Base-by-base conservation (phyloP, 2,329 filamentous ascomycete species). In the Fusarium ramigenum region DNA sequence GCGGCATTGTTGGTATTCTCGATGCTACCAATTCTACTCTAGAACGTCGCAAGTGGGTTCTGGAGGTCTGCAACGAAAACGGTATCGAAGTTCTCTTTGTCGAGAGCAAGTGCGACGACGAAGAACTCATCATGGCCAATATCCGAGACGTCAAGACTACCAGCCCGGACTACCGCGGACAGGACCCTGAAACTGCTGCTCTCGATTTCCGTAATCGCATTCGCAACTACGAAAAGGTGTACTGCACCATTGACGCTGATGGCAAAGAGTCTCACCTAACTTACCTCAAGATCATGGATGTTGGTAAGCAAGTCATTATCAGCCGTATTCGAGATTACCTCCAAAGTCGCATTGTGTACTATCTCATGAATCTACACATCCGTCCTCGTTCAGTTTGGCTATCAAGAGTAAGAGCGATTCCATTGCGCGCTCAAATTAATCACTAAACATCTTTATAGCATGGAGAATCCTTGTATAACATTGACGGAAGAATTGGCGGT, bases 1-100 rank as follows among this genome's bases (percentile, higher is more conserved):
- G 91, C 69, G 96, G 96, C 57, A 89, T 95, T 30, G 96, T 99
- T 61, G 96, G 94, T 43, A 97, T 99, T 76, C 87, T 99, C 40
- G 96, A 99, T 83, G 96, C 96, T 42, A 99, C 96, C 69, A 99
- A 99, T 83, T 97, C 94, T 12, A 98, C 96, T 70, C 97, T 97
- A 82, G 88, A 90, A 49, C 91, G 96, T 47, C 92, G 96, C 73
- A 91, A 92, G 80, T 99, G 96, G 96, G 96, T 99, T 78, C 88
- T 94, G 76, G 92, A 98, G 70, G 88, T 89, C 53, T 96, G 95
- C 81, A 86, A 88, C 12, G 87, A 88, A 18, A 91, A 96, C 74
- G 91, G 91, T 61, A 92, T 98, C 68, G 95, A 98, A 80, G 95
- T 97, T 15, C 86, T 99, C 53, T 99, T 97, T 77, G 96, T 99